Evolutionary conservation across 2,329 filamentous ascomycete species (phyloP).

Genomic region (Diaporthe citri): DNA sequence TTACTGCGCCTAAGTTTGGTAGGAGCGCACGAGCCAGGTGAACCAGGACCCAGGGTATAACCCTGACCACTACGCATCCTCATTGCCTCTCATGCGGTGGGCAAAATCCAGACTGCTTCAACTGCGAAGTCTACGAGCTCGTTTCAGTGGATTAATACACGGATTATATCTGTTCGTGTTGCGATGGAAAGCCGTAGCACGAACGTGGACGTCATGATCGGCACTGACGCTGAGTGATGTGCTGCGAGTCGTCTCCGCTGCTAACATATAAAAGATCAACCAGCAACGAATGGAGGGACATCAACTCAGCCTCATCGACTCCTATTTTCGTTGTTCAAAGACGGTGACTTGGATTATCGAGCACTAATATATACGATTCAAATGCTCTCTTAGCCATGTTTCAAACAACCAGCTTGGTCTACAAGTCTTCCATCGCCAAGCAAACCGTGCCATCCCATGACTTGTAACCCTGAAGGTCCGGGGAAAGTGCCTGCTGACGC

Average conservation of each 20-base stretch:
- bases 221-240: neutral
- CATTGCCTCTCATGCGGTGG: neutral
- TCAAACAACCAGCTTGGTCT: constrained; percentile 10
- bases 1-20: constrained; percentile 7
- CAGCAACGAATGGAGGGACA: neutral
- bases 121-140: neutral
- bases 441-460: constrained; percentile 4
- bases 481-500: neutral
- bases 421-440: neutral
- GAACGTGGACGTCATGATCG: neutral
- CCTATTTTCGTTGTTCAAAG: neutral
- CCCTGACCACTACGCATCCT: neutral
- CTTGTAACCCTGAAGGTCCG: neutral
- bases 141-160: no score
- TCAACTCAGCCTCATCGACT: neutral
- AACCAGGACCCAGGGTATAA: neutral
- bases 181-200: neutral
- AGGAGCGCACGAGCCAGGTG: constrained; percentile 17
- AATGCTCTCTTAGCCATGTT: constrained; percentile 8
- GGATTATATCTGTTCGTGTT: neutral
- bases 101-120: neutral
- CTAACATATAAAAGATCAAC: neutral
- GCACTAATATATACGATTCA: constrained; percentile 3
- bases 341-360: neutral
- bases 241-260: no score